A percentile compares a stretch with the other conserved stretches of the same genome.
Evolutionary conservation across 108 stramenopile species (phyloP).

Genomic region (Bacterosira constricta): DNA sequence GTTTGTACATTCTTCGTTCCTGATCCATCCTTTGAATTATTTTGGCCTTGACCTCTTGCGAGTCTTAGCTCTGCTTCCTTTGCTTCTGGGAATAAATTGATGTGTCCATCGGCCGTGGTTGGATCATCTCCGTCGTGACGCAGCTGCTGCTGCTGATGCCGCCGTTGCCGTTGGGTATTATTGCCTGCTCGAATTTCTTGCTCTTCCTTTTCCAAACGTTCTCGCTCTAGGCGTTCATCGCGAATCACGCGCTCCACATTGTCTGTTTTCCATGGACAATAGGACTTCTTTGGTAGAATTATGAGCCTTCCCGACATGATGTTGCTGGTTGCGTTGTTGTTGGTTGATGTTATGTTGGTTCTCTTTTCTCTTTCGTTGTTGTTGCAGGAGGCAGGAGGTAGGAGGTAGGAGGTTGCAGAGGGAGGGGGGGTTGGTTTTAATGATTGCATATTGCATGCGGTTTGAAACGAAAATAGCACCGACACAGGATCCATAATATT

Average conservation of each 20-base stretch:
- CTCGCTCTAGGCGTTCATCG: slow-evolving; percentile 71
- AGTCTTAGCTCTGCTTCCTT: slow-evolving; percentile 23
- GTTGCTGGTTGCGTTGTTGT: background rate
- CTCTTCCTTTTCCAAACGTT: slow-evolving; percentile 49
- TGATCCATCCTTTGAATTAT: too few relatives aligned
- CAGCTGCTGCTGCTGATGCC: background rate
- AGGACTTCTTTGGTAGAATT: slow-evolving; percentile 87
- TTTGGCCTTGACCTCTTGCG: background rate
- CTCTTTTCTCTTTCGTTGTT: too few relatives aligned
- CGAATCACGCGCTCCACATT: slow-evolving; percentile 86
- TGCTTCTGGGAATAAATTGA: slow-evolving; percentile 48
- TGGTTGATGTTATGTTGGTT: too few relatives aligned
- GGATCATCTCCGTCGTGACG: background rate
- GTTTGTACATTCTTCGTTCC: too few relatives aligned
- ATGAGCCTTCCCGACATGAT: slow-evolving; percentile 89
- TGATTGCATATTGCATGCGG: too few relatives aligned
- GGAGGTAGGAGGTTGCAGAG: too few relatives aligned
- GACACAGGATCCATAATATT: too few relatives aligned
- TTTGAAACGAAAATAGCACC: too few relatives aligned
- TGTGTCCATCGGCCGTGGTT: slow-evolving; percentile 3
- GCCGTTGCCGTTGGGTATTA: background rate
- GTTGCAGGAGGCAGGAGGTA: too few relatives aligned
- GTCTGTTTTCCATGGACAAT: slow-evolving; percentile 90
- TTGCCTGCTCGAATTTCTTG: slow-evolving; percentile 17
- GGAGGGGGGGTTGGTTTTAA: too few relatives aligned